Evolutionary conservation across 495 filamentous ascomycete genomes (phyloP), one percentile per base, ranked within the genome.

Genomic region (Hypoxylon intermedium): DNA sequence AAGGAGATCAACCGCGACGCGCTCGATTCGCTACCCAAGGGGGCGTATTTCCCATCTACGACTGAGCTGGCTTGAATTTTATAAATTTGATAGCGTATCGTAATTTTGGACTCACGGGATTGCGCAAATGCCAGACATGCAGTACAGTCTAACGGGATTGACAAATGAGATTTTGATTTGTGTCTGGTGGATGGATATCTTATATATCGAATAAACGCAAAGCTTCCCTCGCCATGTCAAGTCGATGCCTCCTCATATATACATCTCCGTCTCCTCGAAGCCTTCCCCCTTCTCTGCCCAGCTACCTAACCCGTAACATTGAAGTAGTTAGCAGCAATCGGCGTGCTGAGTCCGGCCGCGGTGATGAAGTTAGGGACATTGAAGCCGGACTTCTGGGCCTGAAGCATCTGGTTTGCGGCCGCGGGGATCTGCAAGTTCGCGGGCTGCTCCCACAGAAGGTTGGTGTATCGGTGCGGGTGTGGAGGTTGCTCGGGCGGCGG

Each of bases 1-100:
- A 67, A 71, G n/a, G 78, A 86, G 43, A 83, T 87, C 45, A 74
- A 36, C 74, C 79, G 72, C 57, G 70, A 59, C 75, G 78, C 67
- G 37, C 70, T 57, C 15, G 71, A 74, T 13, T 70, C 67, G 2
- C 26, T 71, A 28, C 72, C 72, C 0, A 73, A 62, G 21, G 64
- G 69, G 9, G 56, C 60, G 16, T 65, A 65, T 18, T 68, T 61
- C 19, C 61, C 57, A 6, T 54, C 33, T 44, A 56, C 58, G 13
- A 21, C 48, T 13, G 60, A 64, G 23, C 57, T 67, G 13, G 63
- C 56, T 42, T 67, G 45, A 67, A 1, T 40, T 5, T 38, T 21
- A 0, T 2, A 18, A 23, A 19, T 20, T 21, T 21, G 12, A 15
- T 5, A 4, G 3, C 34, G 20, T n/a, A n/a, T n/a, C n/a, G n/a